Percentiles rank a stretch among this genome's conserved stretches.
Conservation (phyloP, 1,284 basidiomycete species). For the Moesziomyces sp. region DNA sequence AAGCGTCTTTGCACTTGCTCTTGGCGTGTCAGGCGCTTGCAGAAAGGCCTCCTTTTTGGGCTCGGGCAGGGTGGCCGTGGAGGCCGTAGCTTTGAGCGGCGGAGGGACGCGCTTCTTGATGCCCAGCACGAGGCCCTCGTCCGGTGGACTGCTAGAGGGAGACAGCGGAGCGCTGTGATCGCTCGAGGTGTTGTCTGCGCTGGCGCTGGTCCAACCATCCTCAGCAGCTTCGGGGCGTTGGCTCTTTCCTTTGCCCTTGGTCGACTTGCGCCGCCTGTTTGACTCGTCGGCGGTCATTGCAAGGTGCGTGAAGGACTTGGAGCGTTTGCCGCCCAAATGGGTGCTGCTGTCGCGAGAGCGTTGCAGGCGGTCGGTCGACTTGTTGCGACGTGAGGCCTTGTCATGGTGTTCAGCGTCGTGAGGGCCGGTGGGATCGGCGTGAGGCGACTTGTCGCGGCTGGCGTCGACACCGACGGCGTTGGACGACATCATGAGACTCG, state of each 20-base stretch:
- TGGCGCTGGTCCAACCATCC: constrained; percentile 55
- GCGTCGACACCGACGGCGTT: constrained; percentile 26
- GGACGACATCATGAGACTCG: constrained; percentile 54
- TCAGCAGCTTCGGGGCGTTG: constrained; percentile 31
- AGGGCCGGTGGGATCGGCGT: constrained; percentile 16
- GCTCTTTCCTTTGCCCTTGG: constrained; percentile 23
- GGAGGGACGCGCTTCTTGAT: constrained; percentile 48
- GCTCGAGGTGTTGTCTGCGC: constrained; percentile 41
- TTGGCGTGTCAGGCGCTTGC: constrained; percentile 41
- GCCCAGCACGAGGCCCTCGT: constrained; percentile 52
- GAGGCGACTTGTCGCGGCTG: constrained; percentile 23
- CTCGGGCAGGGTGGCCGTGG: constrained; percentile 22
- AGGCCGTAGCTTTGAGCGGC: constrained; percentile 15
- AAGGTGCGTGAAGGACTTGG: constrained; percentile 54
- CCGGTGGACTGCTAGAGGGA: constrained; percentile 38
- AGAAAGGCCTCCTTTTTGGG: constrained; percentile 28
- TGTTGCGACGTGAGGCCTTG: constrained; percentile 30
- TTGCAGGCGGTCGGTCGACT: constrained; percentile 54
- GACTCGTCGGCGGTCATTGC: constrained; percentile 32
- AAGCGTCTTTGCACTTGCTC: constrained; percentile 23
- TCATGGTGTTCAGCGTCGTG: constrained; percentile 18
- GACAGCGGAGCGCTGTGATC: constrained; percentile 28
- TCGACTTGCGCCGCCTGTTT: constrained; percentile 33
- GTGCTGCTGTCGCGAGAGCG: constrained; percentile 48
- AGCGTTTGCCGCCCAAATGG: constrained; percentile 48